Evolutionary conservation across 805 yeast species (phyloP).

Genomic region (Ogataea philodendri): DNA sequence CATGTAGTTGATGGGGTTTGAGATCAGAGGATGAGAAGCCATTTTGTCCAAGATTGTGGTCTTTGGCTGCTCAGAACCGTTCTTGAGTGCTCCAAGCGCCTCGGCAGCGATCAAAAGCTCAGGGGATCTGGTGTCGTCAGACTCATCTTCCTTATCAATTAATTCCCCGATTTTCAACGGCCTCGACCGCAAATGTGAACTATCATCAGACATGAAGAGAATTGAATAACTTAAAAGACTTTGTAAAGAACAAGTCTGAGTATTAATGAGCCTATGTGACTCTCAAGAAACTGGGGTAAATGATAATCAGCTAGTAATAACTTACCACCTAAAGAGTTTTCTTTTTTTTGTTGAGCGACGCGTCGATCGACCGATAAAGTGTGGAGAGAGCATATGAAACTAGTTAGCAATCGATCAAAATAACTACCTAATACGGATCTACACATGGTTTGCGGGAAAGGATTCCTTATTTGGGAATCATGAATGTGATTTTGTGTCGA

Average conservation of each 20-base stretch:
- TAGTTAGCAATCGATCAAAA: too few relatives aligned
- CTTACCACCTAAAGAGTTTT: conserved; percentile 10
- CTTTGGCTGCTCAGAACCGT: conserved; percentile 8
- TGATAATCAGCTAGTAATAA: conserved; percentile 3
- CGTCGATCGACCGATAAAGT: conserved; percentile 7
- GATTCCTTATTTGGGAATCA: background rate
- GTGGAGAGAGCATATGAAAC: conserved; percentile 12
- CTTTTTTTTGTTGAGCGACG: conserved; percentile 16
- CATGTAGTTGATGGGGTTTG: conserved; percentile 37
- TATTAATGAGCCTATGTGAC: background rate
- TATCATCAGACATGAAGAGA: conserved; percentile 6
- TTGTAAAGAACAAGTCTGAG: background rate
- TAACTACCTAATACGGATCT: too few relatives aligned
- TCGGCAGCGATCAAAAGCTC: conserved; percentile 31
- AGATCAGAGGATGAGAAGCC: conserved; percentile 37
- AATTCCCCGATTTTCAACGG: conserved; percentile 18
- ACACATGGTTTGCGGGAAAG: too few relatives aligned
- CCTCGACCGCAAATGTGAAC: conserved; percentile 10
- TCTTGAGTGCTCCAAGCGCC: conserved; percentile 31
- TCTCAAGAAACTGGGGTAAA: conserved; percentile 10
- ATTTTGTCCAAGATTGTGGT: conserved; percentile 35
- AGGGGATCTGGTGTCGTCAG: conserved; percentile 1
- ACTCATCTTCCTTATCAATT: conserved; percentile 11
- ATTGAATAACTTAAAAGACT: background rate
- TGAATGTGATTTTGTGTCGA: too few relatives aligned